phyloP scores from a whole-genome alignment of 768 basidiomycete genomes.

The Lactifluus echinatus region DNA sequence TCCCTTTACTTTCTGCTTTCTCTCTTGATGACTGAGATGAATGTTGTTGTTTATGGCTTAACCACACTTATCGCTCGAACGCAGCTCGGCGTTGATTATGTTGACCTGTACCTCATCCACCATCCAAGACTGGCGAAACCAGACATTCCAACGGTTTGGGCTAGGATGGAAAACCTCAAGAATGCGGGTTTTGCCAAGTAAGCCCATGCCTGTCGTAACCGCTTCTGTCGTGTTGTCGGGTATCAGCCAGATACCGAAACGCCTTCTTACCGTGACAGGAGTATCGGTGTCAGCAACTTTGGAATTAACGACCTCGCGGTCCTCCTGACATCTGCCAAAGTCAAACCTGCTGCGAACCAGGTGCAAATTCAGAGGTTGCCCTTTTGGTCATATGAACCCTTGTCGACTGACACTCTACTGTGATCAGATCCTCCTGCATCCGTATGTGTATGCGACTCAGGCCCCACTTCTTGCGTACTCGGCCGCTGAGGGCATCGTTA shows the following conservation, averaged over 20 bases:
- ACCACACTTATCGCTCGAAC: not conserved
- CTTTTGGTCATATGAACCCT: not conserved
- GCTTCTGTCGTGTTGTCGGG: not conserved
- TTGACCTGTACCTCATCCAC: conserved; percentile 70
- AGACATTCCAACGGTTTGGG: conserved; percentile 57
- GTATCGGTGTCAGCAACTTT: conserved; percentile 70
- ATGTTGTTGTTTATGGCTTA: not conserved
- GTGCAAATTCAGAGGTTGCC: conserved; percentile 26
- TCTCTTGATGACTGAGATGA: not conserved
- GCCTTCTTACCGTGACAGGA: conserved; percentile 31
- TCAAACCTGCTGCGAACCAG: conserved; percentile 63
- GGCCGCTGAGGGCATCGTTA: conserved; percentile 48
- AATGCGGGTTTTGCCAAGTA: conserved; percentile 51
- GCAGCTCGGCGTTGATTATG: conserved; percentile 54
- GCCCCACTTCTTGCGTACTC: conserved; percentile 50
- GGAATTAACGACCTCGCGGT: conserved; percentile 43
- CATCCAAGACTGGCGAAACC: conserved; percentile 42
- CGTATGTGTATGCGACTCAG: conserved; percentile 53
- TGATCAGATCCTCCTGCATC: conserved; percentile 54
- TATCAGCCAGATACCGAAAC: not conserved
- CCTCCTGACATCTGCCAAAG: conserved; percentile 49
- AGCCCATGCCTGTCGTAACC: not conserved
- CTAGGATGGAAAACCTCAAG: conserved; percentile 50
- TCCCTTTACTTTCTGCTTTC: not conserved
- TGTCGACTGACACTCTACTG: not conserved